phyloP scores from a whole-genome alignment of 768 basidiomycete genomes.

The Termitomyces eurrhizus region DNA sequence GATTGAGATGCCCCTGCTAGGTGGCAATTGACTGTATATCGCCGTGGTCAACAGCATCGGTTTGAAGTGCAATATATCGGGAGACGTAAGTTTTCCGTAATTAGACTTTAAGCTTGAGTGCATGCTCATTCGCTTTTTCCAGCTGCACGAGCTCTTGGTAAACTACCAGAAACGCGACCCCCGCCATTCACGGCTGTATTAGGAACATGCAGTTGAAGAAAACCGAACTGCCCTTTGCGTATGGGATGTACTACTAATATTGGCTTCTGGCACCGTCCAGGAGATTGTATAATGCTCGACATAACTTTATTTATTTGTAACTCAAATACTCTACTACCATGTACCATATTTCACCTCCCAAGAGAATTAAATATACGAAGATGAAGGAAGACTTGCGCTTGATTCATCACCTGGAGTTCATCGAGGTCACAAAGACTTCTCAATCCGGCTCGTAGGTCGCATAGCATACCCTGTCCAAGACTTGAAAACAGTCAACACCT shows the following conservation, averaged over 20 bases:
- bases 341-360: not conserved
- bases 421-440: slow-evolving; percentile 5
- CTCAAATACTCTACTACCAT: not conserved
- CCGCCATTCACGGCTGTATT: slow-evolving; percentile 72
- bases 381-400: not conserved
- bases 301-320: too few species aligned
- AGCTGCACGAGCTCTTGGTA: slow-evolving; percentile 55
- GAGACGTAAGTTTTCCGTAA: slow-evolving; percentile 38
- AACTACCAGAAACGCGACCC: slow-evolving; percentile 38
- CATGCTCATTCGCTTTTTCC: slow-evolving; percentile 4
- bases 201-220: slow-evolving; percentile 30
- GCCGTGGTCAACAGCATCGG: slow-evolving; percentile 58
- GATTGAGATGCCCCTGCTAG: slow-evolving; percentile 28
- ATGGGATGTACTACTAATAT: not conserved
- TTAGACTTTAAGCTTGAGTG: not conserved
- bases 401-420: not conserved
- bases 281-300: not conserved
- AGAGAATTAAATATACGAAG: not conserved
- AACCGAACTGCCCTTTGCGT: not conserved
- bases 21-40: slow-evolving; percentile 64
- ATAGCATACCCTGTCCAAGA: slow-evolving; percentile 95
- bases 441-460: slow-evolving; percentile 70
- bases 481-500: slow-evolving; percentile 33
- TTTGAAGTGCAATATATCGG: slow-evolving; percentile 69
- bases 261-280: not conserved